Conservation (phyloP, 306 rosid species). For the Vigna trinervia region DNA sequence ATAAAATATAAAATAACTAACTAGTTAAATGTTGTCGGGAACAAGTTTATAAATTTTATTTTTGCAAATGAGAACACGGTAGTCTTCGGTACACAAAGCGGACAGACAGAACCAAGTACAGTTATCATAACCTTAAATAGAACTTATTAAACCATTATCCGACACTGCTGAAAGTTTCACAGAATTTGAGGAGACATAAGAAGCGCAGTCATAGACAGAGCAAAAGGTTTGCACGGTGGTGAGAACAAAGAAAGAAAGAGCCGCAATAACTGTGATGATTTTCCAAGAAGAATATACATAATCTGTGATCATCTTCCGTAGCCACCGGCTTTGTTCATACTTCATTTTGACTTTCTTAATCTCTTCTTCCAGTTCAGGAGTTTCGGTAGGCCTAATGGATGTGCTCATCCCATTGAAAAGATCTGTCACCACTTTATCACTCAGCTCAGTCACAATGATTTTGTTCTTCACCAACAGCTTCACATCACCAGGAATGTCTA, state of each 20-base stretch:
- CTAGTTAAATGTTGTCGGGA: too few relatives aligned
- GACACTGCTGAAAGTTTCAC: background rate
- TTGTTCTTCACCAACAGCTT: background rate
- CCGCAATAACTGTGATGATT: background rate
- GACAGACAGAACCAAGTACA: too few relatives aligned
- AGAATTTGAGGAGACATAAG: background rate
- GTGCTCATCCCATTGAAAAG: slow-evolving; percentile 38
- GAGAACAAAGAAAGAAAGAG: slow-evolving; percentile 17
- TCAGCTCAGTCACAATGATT: background rate
- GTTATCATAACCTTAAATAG: background rate
- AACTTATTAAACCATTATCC: background rate
- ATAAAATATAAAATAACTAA: too few relatives aligned
- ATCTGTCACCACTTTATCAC: background rate
- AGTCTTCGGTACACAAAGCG: too few relatives aligned
- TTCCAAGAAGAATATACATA: slow-evolving; percentile 18
- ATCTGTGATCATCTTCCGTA: background rate
- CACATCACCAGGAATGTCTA: slow-evolving; percentile 36
- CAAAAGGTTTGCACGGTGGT: slow-evolving; percentile 33
- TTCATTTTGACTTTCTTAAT: background rate
- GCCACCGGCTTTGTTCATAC: background rate
- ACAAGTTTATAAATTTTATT: too few relatives aligned
- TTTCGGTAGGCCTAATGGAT: background rate
- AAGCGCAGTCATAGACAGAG: slow-evolving; percentile 14
- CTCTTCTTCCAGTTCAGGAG: background rate
- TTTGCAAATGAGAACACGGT: too few relatives aligned